Percentiles rank a stretch among this genome's conserved stretches.
Conservation (phyloP, 2,329 filamentous ascomycete genomes). For the Claviceps sp. region DNA sequence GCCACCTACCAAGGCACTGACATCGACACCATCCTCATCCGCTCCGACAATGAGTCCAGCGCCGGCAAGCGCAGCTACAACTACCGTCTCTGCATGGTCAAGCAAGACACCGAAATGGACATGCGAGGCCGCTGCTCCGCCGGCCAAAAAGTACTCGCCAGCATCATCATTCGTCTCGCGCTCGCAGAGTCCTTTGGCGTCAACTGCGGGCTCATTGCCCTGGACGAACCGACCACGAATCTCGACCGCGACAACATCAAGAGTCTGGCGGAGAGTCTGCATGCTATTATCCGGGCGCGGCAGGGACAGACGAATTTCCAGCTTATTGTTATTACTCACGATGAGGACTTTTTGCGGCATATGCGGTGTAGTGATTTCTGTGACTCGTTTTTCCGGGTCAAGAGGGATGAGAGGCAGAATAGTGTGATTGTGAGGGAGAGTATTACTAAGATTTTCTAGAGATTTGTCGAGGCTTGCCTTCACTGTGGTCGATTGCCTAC, state of each 20-base stretch:
- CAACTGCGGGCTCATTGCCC: conserved; percentile 89
- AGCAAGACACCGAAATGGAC: conserved; percentile 95
- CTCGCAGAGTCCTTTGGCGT: conserved; percentile 93
- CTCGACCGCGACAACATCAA: conserved; percentile 91
- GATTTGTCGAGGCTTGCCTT: no score
- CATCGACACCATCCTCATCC: conserved; percentile 91
- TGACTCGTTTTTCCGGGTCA: conserved; percentile 82
- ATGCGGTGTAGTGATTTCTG: conserved; percentile 93
- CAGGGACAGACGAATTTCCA: conserved; percentile 90
- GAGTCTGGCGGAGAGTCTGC: conserved; percentile 69
- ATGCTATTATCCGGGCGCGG: conserved; percentile 73
- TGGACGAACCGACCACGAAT: conserved; percentile 96
- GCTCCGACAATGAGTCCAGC: conserved; percentile 70
- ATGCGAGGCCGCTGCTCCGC: conserved; percentile 97
- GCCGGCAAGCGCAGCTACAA: conserved; percentile 77
- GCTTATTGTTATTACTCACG: conserved; percentile 96
- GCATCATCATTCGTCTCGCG: conserved; percentile 93
- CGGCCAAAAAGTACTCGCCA: conserved; percentile 90
- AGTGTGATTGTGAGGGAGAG: conserved; percentile 66
- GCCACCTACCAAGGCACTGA: conserved; percentile 94
- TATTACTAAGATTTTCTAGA: conserved; percentile 34
- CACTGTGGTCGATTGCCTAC: no score
- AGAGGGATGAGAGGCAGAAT: conserved; percentile 71
- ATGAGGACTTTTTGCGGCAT: conserved; percentile 84
- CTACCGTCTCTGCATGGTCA: conserved; percentile 96